phyloP scores from a whole-genome alignment of 148 eudicot species.

The Cornus kousa region DNA sequence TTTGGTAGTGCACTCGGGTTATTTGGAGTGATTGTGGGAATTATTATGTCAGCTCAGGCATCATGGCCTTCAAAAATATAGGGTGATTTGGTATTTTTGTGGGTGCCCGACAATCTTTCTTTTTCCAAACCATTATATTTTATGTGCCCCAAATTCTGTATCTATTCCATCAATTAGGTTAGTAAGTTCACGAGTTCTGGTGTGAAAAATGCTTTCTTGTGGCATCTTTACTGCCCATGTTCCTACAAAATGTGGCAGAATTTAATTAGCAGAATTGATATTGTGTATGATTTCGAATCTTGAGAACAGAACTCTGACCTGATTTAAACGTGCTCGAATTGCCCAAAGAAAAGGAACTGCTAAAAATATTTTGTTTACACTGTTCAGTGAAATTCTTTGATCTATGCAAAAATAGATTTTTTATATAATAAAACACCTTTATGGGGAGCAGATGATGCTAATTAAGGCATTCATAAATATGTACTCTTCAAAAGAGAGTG shows the following conservation, averaged over 20 bases:
- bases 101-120: not conserved
- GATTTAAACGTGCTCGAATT: too few species aligned
- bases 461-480: too few species aligned
- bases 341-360: too few species aligned
- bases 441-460: too few species aligned
- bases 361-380: too few species aligned
- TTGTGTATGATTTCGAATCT: not conserved
- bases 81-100: not conserved
- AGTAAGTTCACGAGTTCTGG: not conserved
- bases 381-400: too few species aligned
- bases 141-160: not conserved
- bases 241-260: not conserved
- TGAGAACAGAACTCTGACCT: too few species aligned
- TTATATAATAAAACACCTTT: too few species aligned
- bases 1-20: constrained; percentile 97
- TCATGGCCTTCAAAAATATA: constrained; percentile 67
- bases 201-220: not conserved
- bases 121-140: not conserved
- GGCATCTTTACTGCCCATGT: not conserved
- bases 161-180: not conserved
- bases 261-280: not conserved
- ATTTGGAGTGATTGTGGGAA: constrained; percentile 97
- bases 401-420: too few species aligned
- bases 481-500: too few species aligned
- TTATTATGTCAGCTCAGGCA: constrained; percentile 99